phyloP scores from a whole-genome alignment of 2,329 filamentous ascomycete genomes.

The Diaporthe vexans region DNA sequence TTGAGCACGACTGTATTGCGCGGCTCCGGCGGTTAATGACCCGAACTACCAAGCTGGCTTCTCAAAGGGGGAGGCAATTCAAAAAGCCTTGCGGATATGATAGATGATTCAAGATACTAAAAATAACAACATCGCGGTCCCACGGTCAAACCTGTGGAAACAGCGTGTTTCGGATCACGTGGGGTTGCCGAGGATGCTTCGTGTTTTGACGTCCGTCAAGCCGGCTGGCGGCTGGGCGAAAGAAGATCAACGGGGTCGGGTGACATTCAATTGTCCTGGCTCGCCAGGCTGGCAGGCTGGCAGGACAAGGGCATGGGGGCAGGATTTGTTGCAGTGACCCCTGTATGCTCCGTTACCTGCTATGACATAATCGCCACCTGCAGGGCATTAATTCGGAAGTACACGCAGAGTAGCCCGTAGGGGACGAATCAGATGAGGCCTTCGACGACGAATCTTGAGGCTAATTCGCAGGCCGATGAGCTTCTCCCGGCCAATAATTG shows the following conservation, averaged over 20 bases:
- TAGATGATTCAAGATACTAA: neutral
- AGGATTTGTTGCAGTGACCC: conserved; percentile 6
- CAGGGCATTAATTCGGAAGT: neutral
- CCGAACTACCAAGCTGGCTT: neutral
- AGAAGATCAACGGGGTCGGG: conserved; percentile 31
- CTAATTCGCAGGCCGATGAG: neutral
- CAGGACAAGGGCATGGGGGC: conserved; percentile 15
- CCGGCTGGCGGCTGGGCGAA: conserved; percentile 30
- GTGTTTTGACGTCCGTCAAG: conserved; percentile 21
- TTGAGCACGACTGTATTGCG: neutral
- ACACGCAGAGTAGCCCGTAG: neutral
- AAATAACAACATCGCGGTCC: neutral
- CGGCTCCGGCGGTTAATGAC: neutral
- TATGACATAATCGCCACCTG: conserved; percentile 27
- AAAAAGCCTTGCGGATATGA: neutral
- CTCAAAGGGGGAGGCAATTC: neutral
- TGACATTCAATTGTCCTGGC: conserved; percentile 12
- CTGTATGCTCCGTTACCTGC: neutral
- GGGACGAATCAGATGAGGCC: neutral
- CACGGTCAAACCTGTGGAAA: conserved; percentile 13
- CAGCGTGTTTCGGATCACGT: conserved; percentile 29
- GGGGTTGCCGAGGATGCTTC: conserved; percentile 1
- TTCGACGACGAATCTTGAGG: neutral
- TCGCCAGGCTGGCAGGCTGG: neutral
- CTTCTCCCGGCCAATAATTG: neutral